Base-by-base conservation (phyloP, 192 early-diverging fungal species). In the Backusella circina region DNA sequence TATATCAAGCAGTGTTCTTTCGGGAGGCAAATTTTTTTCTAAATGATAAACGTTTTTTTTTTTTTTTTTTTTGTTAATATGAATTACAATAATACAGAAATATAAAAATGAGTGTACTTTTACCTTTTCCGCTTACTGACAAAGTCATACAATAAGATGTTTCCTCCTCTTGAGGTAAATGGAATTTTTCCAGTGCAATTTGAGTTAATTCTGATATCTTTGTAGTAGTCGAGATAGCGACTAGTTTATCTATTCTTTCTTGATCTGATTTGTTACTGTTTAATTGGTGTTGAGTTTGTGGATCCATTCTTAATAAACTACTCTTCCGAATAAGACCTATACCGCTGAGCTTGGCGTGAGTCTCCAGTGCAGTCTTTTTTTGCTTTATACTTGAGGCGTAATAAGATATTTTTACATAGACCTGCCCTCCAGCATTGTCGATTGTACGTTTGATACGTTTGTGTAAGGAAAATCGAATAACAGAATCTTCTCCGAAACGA, bases 401-500 rank as follows among this genome's bases (percentile, higher is more conserved):
- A 35, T 73, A 61, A 21, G 82, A 79, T 9, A 83, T 54, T 39
- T 83, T 83, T 10, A 83, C 71, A 72, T 79, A 83, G 18, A 83
- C 28, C 23, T 77, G 74, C 21, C 78, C 82, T 36, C 73, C 72
- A 13, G 47, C 72, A 5, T 79, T 75, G 54, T 80, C 65, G 16
- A 80, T 50, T 2, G 28, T 47, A 8, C 85, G 79, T 32, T 78
- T 80, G 50, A 86, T 84, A 23, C 81, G 80, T 57, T 84, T 84
- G 74, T 88, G 85, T 32, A 88, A 74, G 32, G 81, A 80, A 75
- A 88, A 88, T 21, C 84, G 81, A 30, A 87, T 87, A 5, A 83
- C 78, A 5, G 82, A 79, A 38, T 83, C 82, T 50, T 83, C 82
- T 30, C 75, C 75, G 47, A 80, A 79, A 1, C 73, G 69, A 2